A percentile compares a stretch with the other conserved stretches of the same genome.
These are phyloP conservation scores for Osmozyma mogii DNA, from an alignment of 805 yeast genomes.

Conservation along the genomic window DNA sequence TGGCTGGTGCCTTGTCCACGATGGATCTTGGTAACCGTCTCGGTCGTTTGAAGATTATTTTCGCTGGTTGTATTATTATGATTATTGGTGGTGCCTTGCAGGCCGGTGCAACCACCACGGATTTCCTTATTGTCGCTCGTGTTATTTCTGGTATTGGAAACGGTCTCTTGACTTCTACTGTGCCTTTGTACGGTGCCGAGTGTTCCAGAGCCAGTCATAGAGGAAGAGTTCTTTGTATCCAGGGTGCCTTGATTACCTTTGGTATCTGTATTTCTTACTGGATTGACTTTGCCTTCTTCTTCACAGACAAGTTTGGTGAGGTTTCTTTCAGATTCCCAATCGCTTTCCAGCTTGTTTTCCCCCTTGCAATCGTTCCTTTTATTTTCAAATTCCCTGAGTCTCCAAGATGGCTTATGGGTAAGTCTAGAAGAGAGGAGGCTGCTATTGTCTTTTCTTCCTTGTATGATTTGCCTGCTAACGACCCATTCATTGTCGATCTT, in stretches of 20 bases:
- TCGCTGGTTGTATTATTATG: constrained; percentile 14
- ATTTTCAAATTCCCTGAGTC: constrained; percentile 32
- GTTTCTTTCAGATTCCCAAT: constrained; percentile 28
- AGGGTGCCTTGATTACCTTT: constrained; percentile 19
- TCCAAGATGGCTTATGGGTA: constrained; percentile 35
- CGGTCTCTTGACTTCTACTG: constrained; percentile 28
- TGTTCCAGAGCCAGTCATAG: constrained; percentile 26
- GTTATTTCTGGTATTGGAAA: constrained; percentile 28
- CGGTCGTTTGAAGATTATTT: constrained; percentile 16
- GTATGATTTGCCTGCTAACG: constrained; percentile 18
- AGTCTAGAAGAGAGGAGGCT: constrained; percentile 24
- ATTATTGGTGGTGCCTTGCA: constrained; percentile 18
- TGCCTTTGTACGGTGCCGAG: constrained; percentile 30
- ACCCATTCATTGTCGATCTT: constrained; percentile 16
- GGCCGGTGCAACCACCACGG: constrained; percentile 14
- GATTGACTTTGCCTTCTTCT: constrained; percentile 29
- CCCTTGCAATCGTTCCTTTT: constrained; percentile 10
- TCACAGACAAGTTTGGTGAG: constrained; percentile 14
- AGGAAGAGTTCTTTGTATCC: constrained; percentile 23
- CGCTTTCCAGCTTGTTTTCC: constrained; percentile 22
- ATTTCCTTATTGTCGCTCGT: constrained; percentile 25
- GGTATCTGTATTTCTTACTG: constrained; percentile 28
- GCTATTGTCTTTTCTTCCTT: constrained; percentile 11
- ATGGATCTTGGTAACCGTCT: constrained; percentile 15
- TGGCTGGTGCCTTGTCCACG: constrained; percentile 14